Conservation (phyloP, 768 basidiomycete species). For the Hygrocybe coccinea region DNA sequence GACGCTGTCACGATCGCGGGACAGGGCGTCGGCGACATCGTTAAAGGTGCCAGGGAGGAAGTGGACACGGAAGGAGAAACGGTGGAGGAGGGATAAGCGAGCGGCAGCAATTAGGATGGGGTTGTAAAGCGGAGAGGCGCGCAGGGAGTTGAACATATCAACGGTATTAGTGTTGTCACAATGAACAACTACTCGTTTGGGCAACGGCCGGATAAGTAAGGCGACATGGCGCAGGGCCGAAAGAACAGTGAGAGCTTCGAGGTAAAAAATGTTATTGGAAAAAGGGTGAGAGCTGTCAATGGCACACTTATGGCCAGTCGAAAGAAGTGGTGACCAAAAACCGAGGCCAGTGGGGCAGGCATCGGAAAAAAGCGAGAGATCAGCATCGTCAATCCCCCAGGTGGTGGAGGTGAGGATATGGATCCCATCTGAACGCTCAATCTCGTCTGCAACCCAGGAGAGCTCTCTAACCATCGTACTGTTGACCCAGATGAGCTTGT, state of each 20-base stretch:
- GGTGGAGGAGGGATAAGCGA: slow-evolving; percentile 9
- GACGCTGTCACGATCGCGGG: slow-evolving; percentile 6
- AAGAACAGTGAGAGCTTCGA: slow-evolving; percentile 13
- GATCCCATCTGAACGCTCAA: neutral
- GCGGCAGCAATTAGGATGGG: slow-evolving; percentile 16
- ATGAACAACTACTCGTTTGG: slow-evolving; percentile 10
- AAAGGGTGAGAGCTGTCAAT: too few relatives aligned
- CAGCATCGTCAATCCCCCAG: too few relatives aligned
- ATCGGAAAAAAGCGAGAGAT: too few relatives aligned
- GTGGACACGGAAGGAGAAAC: slow-evolving; percentile 20
- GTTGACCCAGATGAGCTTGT: neutral
- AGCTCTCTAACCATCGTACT: neutral
- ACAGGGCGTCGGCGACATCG: slow-evolving; percentile 30
- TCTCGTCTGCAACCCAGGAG: neutral
- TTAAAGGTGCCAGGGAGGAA: slow-evolving; percentile 26
- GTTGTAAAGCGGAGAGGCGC: slow-evolving; percentile 21
- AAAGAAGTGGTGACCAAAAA: too few relatives aligned
- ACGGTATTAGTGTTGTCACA: slow-evolving; percentile 15
- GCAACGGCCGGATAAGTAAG: neutral
- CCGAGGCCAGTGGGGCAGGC: too few relatives aligned
- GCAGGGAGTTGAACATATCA: slow-evolving; percentile 9
- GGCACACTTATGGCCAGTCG: too few relatives aligned
- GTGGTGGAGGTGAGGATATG: neutral
- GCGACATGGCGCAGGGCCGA: neutral
- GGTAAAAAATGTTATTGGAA: slow-evolving; percentile 5